Conservation (phyloP, 2,329 filamentous ascomycete genomes). For the Penicillium crustosum region DNA sequence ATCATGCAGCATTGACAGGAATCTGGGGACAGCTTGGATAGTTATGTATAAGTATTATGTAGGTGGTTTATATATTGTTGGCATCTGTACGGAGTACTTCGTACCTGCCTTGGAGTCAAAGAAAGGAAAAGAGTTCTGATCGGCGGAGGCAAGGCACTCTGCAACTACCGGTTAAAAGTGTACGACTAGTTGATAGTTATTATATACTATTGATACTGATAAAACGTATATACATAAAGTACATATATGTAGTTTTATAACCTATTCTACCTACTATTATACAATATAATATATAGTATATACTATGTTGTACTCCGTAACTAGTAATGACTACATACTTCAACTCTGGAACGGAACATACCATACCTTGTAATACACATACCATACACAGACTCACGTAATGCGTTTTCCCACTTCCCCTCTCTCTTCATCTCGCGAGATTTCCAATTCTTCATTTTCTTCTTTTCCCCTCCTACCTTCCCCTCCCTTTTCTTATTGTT, state of each 20-base stretch:
- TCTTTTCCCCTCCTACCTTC: conserved; percentile 21
- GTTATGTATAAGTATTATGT: neutral
- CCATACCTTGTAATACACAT: conserved; percentile 9
- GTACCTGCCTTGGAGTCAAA: neutral
- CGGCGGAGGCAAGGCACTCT: conserved; percentile 1
- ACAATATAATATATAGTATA: neutral
- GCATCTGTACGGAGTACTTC: neutral
- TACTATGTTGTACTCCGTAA: too few relatives aligned
- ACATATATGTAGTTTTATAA: neutral
- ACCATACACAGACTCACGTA: conserved; percentile 11
- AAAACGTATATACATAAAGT: neutral
- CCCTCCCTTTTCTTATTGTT: conserved; percentile 29
- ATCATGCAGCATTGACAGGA: conserved; percentile 14
- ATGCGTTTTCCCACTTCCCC: conserved; percentile 17
- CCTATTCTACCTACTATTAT: neutral
- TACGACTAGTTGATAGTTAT: neutral
- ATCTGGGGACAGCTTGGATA: conserved; percentile 3
- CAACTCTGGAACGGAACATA: conserved; percentile 2
- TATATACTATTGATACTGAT: neutral
- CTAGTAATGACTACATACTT: neutral
- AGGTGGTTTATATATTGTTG: neutral
- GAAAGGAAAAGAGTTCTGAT: neutral
- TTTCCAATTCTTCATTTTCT: conserved; percentile 29
- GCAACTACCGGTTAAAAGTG: neutral
- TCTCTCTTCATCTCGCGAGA: conserved; percentile 20